phyloP scores from a whole-genome alignment of 2,329 filamentous ascomycete species.

The Talaromyces sp. region DNA sequence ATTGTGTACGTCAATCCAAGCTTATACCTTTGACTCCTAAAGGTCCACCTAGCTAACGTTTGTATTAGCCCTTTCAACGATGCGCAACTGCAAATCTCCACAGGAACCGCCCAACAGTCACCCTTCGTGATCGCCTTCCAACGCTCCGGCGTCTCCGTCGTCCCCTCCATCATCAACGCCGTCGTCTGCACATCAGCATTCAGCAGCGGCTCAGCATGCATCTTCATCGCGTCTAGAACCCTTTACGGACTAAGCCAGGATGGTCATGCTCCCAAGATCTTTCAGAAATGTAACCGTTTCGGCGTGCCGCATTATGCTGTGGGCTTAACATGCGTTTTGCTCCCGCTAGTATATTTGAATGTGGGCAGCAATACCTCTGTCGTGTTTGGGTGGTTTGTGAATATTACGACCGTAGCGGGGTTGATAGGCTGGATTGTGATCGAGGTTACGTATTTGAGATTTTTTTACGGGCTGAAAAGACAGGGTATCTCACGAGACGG shows the following conservation, averaged over 20 bases:
- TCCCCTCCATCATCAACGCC: slow-evolving; percentile 70
- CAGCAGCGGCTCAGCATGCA: slow-evolving; percentile 72
- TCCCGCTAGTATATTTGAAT: slow-evolving; percentile 67
- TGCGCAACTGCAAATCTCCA: slow-evolving; percentile 9
- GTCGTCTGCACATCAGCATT: slow-evolving; percentile 73
- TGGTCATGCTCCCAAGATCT: slow-evolving; percentile 58
- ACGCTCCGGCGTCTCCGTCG: slow-evolving; percentile 58
- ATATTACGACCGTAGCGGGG: slow-evolving; percentile 64
- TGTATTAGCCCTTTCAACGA: slow-evolving; percentile 7
- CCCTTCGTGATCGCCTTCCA: slow-evolving; percentile 44
- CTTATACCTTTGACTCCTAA: too few species aligned
- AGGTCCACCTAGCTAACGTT: neutral
- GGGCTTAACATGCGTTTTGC: slow-evolving; percentile 53
- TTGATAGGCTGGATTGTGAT: slow-evolving; percentile 62
- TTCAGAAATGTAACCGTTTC: slow-evolving; percentile 58
- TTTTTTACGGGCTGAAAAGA: slow-evolving; percentile 56
- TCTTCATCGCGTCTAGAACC: slow-evolving; percentile 68
- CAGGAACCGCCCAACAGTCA: slow-evolving; percentile 12
- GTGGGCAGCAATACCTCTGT: slow-evolving; percentile 54
- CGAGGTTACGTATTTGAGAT: slow-evolving; percentile 38
- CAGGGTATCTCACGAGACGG: slow-evolving; percentile 54
- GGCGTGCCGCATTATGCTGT: slow-evolving; percentile 64
- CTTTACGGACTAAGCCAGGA: slow-evolving; percentile 63
- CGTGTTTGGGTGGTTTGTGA: slow-evolving; percentile 70
- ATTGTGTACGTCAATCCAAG: slow-evolving; percentile 7